phyloP scores from a whole-genome alignment of 768 basidiomycete genomes.

The Boletus vermiculosoides region DNA sequence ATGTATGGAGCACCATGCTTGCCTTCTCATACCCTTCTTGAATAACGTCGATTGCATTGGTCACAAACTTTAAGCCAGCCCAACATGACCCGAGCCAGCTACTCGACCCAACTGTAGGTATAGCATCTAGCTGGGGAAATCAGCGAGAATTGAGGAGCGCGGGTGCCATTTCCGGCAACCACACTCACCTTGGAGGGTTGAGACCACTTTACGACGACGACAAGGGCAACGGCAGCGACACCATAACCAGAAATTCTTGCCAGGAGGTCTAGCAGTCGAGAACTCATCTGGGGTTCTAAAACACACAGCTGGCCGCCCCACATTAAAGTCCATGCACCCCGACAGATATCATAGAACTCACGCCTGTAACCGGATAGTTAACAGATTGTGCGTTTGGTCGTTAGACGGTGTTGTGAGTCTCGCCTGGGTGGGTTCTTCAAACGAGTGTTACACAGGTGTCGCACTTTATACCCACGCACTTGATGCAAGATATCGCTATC shows the following conservation, averaged over 20 bases:
- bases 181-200: constrained; percentile 2
- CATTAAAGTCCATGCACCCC: neutral
- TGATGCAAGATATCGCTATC: neutral
- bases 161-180: neutral
- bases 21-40: constrained; percentile 35
- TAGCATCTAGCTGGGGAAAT: constrained; percentile 19
- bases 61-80: constrained; percentile 15
- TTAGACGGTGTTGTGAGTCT: too few relatives aligned
- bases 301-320: neutral
- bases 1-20: neutral
- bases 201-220: neutral
- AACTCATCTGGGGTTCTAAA: neutral
- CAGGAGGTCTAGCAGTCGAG: neutral
- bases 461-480: neutral
- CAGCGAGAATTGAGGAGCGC: neutral
- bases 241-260: neutral
- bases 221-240: neutral
- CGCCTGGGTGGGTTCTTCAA: too few relatives aligned
- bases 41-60: constrained; percentile 21
- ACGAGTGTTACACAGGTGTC: too few relatives aligned
- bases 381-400: too few relatives aligned
- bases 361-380: neutral
- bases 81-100: constrained; percentile 29
- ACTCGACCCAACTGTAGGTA: constrained; percentile 31
- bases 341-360: neutral